Percentiles rank a stretch among this genome's conserved stretches.
Evolutionary conservation across 2,329 filamentous ascomycete species (phyloP).

Genomic region (Cladophialophora psammophila): DNA sequence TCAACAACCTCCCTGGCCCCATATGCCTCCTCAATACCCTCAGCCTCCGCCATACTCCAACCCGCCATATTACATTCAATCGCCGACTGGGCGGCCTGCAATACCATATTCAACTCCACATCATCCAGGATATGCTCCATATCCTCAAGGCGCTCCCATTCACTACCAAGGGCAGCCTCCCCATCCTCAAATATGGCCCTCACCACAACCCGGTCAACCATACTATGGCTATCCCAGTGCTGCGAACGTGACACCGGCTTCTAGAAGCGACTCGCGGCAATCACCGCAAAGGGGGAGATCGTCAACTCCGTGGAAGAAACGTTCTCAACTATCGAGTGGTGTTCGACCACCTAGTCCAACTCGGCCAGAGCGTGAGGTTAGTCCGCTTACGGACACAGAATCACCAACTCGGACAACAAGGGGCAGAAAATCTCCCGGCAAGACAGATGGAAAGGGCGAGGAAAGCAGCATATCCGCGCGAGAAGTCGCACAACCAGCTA

Average conservation of each 20-base stretch:
- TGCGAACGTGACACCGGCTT: slow-evolving; percentile 36
- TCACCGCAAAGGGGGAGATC: slow-evolving; percentile 26
- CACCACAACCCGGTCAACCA: slow-evolving; percentile 30
- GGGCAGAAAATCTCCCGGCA: slow-evolving; percentile 22
- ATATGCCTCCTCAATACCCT: slow-evolving; percentile 31
- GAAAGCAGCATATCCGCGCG: slow-evolving; percentile 17
- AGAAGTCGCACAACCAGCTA: slow-evolving; percentile 15
- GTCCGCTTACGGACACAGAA: slow-evolving; percentile 40
- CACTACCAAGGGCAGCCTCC: slow-evolving; percentile 34
- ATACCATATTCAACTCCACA: slow-evolving; percentile 37
- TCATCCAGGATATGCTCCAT: slow-evolving; percentile 36
- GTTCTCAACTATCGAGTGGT: slow-evolving; percentile 16
- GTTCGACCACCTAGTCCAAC: slow-evolving; percentile 33
- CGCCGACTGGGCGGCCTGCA: slow-evolving; percentile 21
- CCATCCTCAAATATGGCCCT: slow-evolving; percentile 33
- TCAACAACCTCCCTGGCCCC: slow-evolving; percentile 39
- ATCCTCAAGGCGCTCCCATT: slow-evolving; percentile 38
- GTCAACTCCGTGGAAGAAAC: slow-evolving; percentile 40
- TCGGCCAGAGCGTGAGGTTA: slow-evolving; percentile 40
- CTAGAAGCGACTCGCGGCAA: slow-evolving; percentile 29
- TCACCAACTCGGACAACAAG: slow-evolving; percentile 28
- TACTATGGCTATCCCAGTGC: slow-evolving; percentile 35
- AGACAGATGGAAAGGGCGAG: slow-evolving; percentile 17
- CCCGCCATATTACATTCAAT: slow-evolving; percentile 33
- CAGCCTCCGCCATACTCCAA: slow-evolving; percentile 32